phyloP scores from a whole-genome alignment of 371 early-diverging fungal species.

The Haplosporangium sp. region DNA sequence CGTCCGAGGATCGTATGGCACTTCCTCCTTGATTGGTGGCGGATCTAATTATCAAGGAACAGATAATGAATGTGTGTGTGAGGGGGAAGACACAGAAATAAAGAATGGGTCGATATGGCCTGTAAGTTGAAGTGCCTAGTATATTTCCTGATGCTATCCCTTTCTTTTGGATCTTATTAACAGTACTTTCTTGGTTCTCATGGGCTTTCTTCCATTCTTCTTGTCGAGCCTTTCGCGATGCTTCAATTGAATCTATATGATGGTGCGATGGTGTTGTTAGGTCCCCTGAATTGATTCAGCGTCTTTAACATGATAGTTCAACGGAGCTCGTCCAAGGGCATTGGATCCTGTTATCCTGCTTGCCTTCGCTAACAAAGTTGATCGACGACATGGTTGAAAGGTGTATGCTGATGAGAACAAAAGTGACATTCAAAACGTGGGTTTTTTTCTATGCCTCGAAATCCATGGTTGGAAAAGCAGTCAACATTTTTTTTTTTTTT shows the following conservation, averaged over 20 bases:
- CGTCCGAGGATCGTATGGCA: conserved; percentile 82
- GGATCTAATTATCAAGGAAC: conserved; percentile 10
- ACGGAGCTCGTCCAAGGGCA: too few relatives aligned
- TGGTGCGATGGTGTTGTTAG: not conserved
- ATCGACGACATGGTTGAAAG: conserved; percentile 40
- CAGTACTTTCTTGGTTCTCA: conserved; percentile 39
- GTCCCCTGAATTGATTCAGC: too few relatives aligned
- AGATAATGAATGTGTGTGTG: not conserved
- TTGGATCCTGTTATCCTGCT: too few relatives aligned
- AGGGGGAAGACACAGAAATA: not conserved
- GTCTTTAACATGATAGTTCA: too few relatives aligned
- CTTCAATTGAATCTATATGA: conserved; percentile 50
- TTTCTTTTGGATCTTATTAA: not conserved
- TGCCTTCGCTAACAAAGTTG: conserved; percentile 55
- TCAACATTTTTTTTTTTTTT: too few relatives aligned
- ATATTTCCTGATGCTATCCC: not conserved
- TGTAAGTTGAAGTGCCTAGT: too few relatives aligned
- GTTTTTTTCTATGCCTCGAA: too few relatives aligned
- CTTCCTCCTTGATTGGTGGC: conserved; percentile 54
- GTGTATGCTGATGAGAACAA: too few relatives aligned
- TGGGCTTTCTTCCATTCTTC: conserved; percentile 60
- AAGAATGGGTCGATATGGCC: too few relatives aligned
- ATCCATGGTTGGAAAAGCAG: too few relatives aligned
- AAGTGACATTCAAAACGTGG: too few relatives aligned
- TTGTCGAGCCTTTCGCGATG: conserved; percentile 57